Conservation (phyloP, 345 rosid species). For the Gossypium arboreum region DNA sequence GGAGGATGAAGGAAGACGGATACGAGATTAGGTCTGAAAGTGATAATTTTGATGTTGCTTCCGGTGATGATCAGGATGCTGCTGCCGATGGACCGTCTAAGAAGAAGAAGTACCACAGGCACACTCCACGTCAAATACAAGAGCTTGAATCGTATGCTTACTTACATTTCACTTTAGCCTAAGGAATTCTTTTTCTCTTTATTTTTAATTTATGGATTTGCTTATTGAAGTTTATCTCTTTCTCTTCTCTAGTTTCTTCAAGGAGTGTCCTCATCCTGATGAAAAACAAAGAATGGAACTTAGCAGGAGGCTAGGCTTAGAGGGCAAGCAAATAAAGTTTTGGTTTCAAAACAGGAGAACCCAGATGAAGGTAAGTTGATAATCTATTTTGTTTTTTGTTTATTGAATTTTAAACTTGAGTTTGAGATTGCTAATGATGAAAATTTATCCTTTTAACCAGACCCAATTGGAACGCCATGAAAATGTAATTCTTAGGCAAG, state of each 20-base stretch:
- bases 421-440: not conserved
- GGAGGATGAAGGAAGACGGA: slow-evolving; percentile 41
- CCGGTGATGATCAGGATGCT: slow-evolving; percentile 51
- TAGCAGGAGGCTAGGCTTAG: slow-evolving; percentile 66
- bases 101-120: slow-evolving; percentile 71
- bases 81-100: slow-evolving; percentile 30
- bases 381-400: not conserved
- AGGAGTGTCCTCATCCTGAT: slow-evolving; percentile 95
- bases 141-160: slow-evolving; percentile 65
- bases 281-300: slow-evolving; percentile 89
- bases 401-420: not conserved
- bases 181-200: not conserved
- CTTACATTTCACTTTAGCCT: not conserved
- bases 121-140: slow-evolving; percentile 66
- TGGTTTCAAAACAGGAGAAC: slow-evolving; percentile 99
- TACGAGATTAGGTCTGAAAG: slow-evolving; percentile 58
- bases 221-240: not conserved
- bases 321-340: slow-evolving; percentile 84
- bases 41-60: slow-evolving; percentile 52
- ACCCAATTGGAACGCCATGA: slow-evolving; percentile 76
- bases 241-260: slow-evolving; percentile 54
- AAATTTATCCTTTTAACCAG: slow-evolving; percentile 29
- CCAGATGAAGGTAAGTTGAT: slow-evolving; percentile 71
- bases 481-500: slow-evolving; percentile 57
- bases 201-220: not conserved